Percentiles rank a stretch among this genome's conserved stretches.
Conservation (phyloP, 352 stramenopile species). For the Pythium angustatum region DNA sequence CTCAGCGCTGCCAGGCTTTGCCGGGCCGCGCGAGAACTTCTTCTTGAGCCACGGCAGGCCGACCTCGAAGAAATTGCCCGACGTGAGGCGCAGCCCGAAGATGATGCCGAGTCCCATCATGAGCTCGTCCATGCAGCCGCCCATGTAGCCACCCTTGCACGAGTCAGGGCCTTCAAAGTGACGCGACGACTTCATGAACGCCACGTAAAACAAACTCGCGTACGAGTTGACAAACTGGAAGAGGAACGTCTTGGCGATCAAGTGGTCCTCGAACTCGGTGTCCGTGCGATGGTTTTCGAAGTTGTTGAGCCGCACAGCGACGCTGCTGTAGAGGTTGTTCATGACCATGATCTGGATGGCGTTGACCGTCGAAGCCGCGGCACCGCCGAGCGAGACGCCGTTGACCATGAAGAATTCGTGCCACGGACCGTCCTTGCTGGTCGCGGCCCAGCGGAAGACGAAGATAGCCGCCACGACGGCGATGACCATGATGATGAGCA, state of each 20-base stretch:
- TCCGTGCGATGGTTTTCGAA: conserved; percentile 97
- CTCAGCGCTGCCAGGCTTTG: conserved; percentile 19
- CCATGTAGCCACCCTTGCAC: conserved; percentile 52
- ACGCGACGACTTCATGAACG: conserved; percentile 70
- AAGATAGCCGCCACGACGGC: conserved; percentile 73
- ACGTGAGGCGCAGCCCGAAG: conserved; percentile 69
- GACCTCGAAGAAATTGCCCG: conserved; percentile 77
- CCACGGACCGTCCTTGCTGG: conserved; percentile 40
- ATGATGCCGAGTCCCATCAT: conserved; percentile 79
- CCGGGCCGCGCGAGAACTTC: conserved; percentile 37
- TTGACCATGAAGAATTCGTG: conserved; percentile 62
- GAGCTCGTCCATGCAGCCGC: conserved; percentile 80
- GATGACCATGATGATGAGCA: conserved; percentile 71
- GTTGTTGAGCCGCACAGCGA: conserved; percentile 67
- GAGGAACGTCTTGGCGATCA: conserved; percentile 82
- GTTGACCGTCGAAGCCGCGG: conserved; percentile 73
- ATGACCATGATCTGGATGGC: conserved; percentile 82
- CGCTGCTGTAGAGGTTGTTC: conserved; percentile 69
- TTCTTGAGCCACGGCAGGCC: conserved; percentile 74
- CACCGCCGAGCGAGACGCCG: conserved; percentile 37
- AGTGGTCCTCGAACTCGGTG: conserved; percentile 94
- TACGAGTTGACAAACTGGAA: conserved; percentile 90
- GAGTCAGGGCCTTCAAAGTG: conserved; percentile 40
- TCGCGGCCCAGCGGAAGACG: conserved; percentile 65
- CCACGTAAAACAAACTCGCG: conserved; percentile 79